Conservation (phyloP, 345 rosid species). For the Abelmoschus esculentus region DNA sequence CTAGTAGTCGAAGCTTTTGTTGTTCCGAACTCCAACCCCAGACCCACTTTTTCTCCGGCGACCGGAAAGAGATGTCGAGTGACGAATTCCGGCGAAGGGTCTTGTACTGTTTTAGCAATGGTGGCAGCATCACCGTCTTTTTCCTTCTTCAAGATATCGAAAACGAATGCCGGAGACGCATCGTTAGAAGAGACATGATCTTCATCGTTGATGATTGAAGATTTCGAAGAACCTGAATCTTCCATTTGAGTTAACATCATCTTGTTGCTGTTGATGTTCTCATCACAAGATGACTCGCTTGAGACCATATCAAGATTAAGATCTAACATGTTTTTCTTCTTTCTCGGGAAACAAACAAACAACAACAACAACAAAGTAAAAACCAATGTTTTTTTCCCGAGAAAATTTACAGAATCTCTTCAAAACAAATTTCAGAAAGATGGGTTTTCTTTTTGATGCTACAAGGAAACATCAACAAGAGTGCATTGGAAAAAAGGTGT, state of each 20-base stretch:
- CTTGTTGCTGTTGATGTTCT: background rate
- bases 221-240: slow-evolving; percentile 42
- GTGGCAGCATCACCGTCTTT: background rate
- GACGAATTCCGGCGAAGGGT: slow-evolving; percentile 21
- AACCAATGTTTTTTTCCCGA: too few species aligned
- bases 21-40: slow-evolving; percentile 9
- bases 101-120: background rate
- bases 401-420: too few species aligned
- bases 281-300: too few species aligned
- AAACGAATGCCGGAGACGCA: slow-evolving; percentile 23
- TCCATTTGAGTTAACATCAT: slow-evolving; percentile 18
- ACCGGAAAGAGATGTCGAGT: slow-evolving; percentile 41
- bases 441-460: too few species aligned
- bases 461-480: too few species aligned
- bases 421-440: too few species aligned
- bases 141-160: slow-evolving; percentile 36
- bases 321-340: too few species aligned
- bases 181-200: slow-evolving; percentile 23
- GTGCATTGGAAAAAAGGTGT: too few species aligned
- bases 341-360: too few species aligned
- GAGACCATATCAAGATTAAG: too few species aligned
- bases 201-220: slow-evolving; percentile 35
- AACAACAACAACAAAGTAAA: too few species aligned
- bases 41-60: slow-evolving; percentile 21
- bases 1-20: slow-evolving; percentile 4